Evolutionary conservation across 2,329 filamentous ascomycete genomes (phyloP), one percentile per base, ranked within the genome.

Genomic region (Diaporthe aspalathi): DNA sequence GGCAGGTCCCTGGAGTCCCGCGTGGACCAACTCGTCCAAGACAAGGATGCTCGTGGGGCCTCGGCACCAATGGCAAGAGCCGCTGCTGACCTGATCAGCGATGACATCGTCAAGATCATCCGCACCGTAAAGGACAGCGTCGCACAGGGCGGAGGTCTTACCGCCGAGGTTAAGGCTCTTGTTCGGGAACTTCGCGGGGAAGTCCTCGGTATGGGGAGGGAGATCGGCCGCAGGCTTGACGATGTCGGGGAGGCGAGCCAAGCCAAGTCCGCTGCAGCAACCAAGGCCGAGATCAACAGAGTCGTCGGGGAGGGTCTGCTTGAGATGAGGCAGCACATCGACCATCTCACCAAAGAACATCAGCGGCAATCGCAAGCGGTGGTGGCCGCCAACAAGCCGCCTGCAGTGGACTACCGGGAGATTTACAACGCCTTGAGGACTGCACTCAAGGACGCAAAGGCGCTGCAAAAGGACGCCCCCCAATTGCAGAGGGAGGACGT

Each of bases 121-220:
- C 91, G 92, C 74, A 92, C 92, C 71, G 93, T 98, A 79, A 98
- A 97, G 79, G 94, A 97, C 79, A 97, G 94, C 76, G 93, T 98
- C 70, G 88, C 93, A 0, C 93, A 97, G 80, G 91, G 93, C 50
- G 95, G 95, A 71, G 94, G 95, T 6, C 88, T 98, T 66, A 97
- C 94, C 1, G 94, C 94, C 69, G 94, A 97, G 79, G 94, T 97
- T 74, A 98, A 98, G 81, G 91, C 94, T 5, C 87, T 97, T 11
- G 93, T 98, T 11, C 91, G 94, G 29, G 95, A 98, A 77, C 87
- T 98, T 45, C 91, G 95, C 27, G 95, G 94, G 3, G 95, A 98
- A 79, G 94, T 98, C 11, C 86, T 98, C 5, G 95, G 94, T 3
- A 98, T 98, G 95, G 95, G 95, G 5, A 89, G 95, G 70, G 94